Evolutionary conservation across 78 protist genomes (phyloP), one percentile per base, ranked within the genome.

Genomic region (Parvularia atlantis): DNA sequence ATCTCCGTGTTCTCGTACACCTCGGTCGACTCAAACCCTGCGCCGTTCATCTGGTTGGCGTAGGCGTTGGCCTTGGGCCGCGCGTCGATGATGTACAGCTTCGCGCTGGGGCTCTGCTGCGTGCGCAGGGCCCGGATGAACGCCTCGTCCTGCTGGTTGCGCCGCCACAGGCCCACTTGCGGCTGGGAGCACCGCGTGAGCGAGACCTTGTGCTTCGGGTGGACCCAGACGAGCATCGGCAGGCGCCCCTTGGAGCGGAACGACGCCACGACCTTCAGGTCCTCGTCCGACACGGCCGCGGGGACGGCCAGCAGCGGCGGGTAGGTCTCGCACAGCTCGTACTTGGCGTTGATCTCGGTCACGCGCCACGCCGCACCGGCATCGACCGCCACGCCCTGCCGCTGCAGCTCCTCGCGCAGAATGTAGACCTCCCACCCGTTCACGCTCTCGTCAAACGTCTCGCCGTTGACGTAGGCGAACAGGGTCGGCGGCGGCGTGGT

Each of bases 61-160:
- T 74, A 62, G 0, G 95, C 95, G 63, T 89, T 89, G 43, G 78
- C 48, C 19, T 65, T 40, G 1, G 95, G 92, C 20, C 95, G 62
- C 36, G 89, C 85, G 50, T 90, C 95, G 54, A 89, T 39, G 24
- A 89, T 78, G 11, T 57, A 39, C 13, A 88, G 59, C 33, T 41
- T 4, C 13, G 53, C 66, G 35, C 66, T 65, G 2, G 77, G 46
- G 1, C 62, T 68, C 24, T 66, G 63, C 41, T 14, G n/a, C 31
- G 2, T 2, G n/a, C 4, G 7, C 64, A 41, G 9, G 9, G 4
- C 9, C 46, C 4, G 9, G 0, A 73, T 37, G 56, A 76, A 58
- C 54, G 31, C 48, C 24, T 82, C 84, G 24, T 85, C 79, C 22
- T 50, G 71, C 26, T 40, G 61, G 28, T 68, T 33, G n/a, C 44